Evolutionary conservation across 148 eudicot genomes (phyloP).

Genomic region (Bassia scoparia): DNA sequence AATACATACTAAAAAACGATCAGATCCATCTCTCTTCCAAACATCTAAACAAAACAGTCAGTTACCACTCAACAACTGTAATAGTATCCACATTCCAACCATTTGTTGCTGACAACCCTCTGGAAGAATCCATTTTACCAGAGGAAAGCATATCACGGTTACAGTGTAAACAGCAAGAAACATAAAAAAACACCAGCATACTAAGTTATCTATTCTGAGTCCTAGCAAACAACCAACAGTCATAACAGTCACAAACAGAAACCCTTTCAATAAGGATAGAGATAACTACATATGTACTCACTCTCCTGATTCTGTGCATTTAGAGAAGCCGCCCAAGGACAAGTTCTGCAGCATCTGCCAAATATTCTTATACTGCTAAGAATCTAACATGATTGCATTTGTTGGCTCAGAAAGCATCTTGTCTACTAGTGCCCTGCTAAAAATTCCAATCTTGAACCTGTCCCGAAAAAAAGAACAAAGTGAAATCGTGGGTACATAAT

Average conservation of each 20-base stretch:
- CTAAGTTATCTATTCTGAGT: not conserved
- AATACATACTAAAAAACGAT: not conserved
- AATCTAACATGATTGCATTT: constrained; percentile 63
- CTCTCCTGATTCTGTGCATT: constrained; percentile 41
- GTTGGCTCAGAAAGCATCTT: constrained; percentile 78
- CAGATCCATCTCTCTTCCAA: not conserved
- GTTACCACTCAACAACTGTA: too few relatives aligned
- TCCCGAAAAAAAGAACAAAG: not conserved
- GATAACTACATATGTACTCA: constrained; percentile 29
- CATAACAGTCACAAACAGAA: not conserved
- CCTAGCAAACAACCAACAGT: not conserved
- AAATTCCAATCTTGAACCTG: constrained; percentile 72
- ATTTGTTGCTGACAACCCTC: too few relatives aligned
- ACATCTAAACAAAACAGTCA: not conserved
- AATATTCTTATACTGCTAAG: constrained; percentile 59
- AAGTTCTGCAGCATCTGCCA: constrained; percentile 55
- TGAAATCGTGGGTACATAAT: not conserved
- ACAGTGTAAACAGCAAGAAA: too few relatives aligned
- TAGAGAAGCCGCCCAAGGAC: constrained; percentile 48
- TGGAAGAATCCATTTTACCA: too few relatives aligned
- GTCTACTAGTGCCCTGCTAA: constrained; percentile 56
- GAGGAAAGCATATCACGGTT: too few relatives aligned
- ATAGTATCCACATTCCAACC: too few relatives aligned
- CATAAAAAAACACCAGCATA: too few relatives aligned
- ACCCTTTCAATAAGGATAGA: constrained; percentile 5